Conservation (phyloP, 345 rosid genomes). For the Bretschneidera sinensis region DNA sequence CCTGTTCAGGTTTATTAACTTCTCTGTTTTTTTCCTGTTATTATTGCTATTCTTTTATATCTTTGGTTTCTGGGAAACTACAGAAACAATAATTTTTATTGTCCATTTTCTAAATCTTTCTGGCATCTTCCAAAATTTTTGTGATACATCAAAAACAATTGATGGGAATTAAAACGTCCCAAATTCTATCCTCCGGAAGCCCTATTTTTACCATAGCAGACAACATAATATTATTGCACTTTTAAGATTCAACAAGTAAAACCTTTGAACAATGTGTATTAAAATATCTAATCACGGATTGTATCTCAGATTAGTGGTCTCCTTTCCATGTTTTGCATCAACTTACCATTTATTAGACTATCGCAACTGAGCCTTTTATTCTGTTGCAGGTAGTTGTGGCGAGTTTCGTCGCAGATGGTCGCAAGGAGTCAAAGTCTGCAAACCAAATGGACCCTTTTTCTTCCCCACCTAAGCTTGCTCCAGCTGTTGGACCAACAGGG, state of each 20-base stretch:
- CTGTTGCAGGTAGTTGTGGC: conserved; percentile 62
- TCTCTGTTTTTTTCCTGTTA: no score
- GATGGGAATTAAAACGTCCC: no score
- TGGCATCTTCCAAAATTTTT: not conserved
- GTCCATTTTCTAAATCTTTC: not conserved
- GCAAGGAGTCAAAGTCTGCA: conserved; percentile 39
- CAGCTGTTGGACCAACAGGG: conserved; percentile 19
- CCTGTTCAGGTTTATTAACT: conserved; percentile 82
- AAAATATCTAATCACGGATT: not conserved
- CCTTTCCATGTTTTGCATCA: no score
- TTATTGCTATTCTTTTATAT: not conserved
- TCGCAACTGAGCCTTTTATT: not conserved
- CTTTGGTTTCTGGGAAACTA: no score
- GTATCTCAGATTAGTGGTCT: no score
- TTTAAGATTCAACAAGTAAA: not conserved
- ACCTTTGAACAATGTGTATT: not conserved
- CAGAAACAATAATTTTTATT: not conserved
- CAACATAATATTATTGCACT: not conserved
- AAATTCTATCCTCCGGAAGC: not conserved
- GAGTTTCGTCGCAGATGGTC: conserved; percentile 53
- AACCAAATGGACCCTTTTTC: conserved; percentile 28
- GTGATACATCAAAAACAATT: not conserved
- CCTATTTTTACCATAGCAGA: not conserved
- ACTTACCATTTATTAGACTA: no score
- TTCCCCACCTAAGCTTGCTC: conserved; percentile 16